These are phyloP conservation scores for Ceratorhiza oryzae-sativae DNA, from an alignment of 1,284 basidiomycete species.

Conservation along the genomic window DNA sequence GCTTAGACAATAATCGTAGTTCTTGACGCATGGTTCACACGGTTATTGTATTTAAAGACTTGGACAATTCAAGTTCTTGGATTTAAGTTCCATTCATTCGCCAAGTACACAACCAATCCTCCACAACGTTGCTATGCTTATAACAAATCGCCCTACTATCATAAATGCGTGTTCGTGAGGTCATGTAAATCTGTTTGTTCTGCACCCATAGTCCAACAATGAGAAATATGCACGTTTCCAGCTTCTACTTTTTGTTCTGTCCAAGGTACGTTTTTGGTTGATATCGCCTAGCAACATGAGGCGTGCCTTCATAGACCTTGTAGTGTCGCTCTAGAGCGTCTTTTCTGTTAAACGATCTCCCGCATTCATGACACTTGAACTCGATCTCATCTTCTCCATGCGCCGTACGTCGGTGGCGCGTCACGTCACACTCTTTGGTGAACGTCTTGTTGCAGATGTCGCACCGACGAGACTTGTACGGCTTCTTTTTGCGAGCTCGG, in stretches of 20 bases:
- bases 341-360: constrained; percentile 31
- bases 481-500: constrained; percentile 30
- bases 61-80: too few relatives aligned
- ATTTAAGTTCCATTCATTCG: too few relatives aligned
- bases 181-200: constrained; percentile 12
- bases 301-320: constrained; percentile 37
- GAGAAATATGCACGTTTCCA: background rate
- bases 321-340: constrained; percentile 36
- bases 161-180: constrained; percentile 19
- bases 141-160: background rate
- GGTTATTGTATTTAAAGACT: too few relatives aligned
- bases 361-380: constrained; percentile 39
- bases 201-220: constrained; percentile 5
- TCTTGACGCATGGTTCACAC: too few relatives aligned
- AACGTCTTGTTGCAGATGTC: constrained; percentile 39
- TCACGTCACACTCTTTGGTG: constrained; percentile 36
- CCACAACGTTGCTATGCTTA: too few relatives aligned
- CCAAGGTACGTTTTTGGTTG: constrained; percentile 34
- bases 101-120: too few relatives aligned
- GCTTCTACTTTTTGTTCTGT: constrained; percentile 33
- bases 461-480: constrained; percentile 36
- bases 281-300: constrained; percentile 31
- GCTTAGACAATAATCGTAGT: too few relatives aligned
- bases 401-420: constrained; percentile 30
- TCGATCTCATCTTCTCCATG: constrained; percentile 37